Conservation (phyloP, 345 rosid genomes). For the Hibiscus tridactylites region DNA sequence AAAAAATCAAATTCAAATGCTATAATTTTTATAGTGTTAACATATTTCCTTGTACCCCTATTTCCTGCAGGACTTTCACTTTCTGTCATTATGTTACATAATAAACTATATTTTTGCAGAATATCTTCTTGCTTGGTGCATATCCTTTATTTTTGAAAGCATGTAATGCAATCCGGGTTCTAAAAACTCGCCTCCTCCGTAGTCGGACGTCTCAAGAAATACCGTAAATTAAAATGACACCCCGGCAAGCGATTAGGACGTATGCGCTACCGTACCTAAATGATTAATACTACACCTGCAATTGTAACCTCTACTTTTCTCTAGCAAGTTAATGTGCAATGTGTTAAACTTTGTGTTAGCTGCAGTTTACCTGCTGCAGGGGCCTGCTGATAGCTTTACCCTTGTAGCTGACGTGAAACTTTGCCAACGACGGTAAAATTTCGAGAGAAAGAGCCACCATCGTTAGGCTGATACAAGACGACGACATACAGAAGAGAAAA, state of each 20-base stretch:
- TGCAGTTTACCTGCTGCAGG: conserved; percentile 64
- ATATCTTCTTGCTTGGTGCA: background rate
- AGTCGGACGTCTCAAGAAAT: conserved; percentile 72
- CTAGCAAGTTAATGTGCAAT: no score
- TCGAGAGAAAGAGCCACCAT: background rate
- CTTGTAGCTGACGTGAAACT: conserved; percentile 86
- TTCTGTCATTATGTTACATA: no score
- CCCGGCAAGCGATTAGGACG: background rate
- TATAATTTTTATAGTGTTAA: no score
- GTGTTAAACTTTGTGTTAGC: no score
- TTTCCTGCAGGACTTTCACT: no score
- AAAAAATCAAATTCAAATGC: no score
- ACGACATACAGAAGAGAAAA: background rate
- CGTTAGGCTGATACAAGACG: background rate
- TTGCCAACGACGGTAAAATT: conserved; percentile 56
- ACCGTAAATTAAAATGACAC: conserved; percentile 24
- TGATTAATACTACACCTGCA: background rate
- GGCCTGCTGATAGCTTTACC: conserved; percentile 79
- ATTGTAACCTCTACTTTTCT: no score
- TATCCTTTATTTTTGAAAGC: no score
- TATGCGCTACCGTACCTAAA: background rate
- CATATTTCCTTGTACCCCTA: no score
- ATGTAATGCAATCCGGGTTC: background rate
- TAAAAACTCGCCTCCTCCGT: conserved; percentile 73
- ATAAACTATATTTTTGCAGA: no score